Base-by-base conservation (phyloP, 2,329 filamentous ascomycete species). In the Penicillium sp. region DNA sequence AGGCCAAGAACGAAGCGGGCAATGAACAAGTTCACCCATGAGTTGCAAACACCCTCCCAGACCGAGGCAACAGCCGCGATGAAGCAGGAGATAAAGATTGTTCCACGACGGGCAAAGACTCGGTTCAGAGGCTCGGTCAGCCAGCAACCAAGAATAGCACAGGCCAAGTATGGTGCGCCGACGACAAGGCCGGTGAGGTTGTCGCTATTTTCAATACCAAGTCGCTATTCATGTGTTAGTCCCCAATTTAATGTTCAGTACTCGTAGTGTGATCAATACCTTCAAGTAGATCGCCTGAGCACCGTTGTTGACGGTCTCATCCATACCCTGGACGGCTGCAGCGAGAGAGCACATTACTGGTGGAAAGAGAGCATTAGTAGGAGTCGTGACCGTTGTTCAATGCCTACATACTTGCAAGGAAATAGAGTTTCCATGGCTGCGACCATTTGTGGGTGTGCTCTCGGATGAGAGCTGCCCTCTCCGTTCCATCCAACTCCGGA, bases 251-350 rank as follows among this genome's bases (percentile, higher is more conserved):
- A 35, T 11, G 14, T 10, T 24, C 16, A 9, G 3, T 25, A 5
- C 6, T n/a, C 25, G 11, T 24, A 22, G 20, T 14, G 4, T 20
- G 16, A 46, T 39, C 36, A 47, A 25, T 56, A 67, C 67, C 44
- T 63, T 63, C 10, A 69, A 54, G 46, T 72, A 72, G 30, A 72
- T 66, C 1, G 62, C 64, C 47, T 74, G 70, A 4, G 76, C 74
- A 28, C 76, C 76, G 48, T 79, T 79, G 53, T 77, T 76, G 30
- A 73, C 75, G 0, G 76, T 79, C 48, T 79, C 74, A 49, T 79
- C 77, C 77, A 78, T 79, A 8, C 74, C 77, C 68, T 76, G 82
- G 9, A 81, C 79, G 6, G 79, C 79, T 2, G 81, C 80, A 2
- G 78, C 79, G 24, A 82, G 70, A 2, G 79, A 79, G 61, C 78